phyloP scores from a whole-genome alignment of 177 flowering plant genomes.

The Vitis hybrid region DNA sequence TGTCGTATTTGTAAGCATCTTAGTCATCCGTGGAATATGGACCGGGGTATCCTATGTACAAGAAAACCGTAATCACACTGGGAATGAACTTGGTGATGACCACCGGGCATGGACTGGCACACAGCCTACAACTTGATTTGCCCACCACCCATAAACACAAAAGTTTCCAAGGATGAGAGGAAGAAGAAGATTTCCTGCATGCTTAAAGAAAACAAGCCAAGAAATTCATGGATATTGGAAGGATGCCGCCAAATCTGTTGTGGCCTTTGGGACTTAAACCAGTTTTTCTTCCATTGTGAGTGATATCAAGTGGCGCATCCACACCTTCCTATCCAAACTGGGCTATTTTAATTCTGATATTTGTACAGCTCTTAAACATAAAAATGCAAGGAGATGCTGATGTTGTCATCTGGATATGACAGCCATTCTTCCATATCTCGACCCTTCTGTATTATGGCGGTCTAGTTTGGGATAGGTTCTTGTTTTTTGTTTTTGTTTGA shows the following conservation, averaged over 20 bases:
- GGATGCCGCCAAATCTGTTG: background rate
- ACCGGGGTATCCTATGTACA: constrained; percentile 61
- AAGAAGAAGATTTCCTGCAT: background rate
- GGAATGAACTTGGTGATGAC: constrained; percentile 39
- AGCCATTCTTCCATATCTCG: too few species aligned
- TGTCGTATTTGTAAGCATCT: constrained; percentile 73
- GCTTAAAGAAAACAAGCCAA: background rate
- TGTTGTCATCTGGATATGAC: too few species aligned
- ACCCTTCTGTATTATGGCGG: too few species aligned
- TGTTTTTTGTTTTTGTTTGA: too few species aligned
- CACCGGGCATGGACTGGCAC: constrained; percentile 53
- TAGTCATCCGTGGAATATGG: constrained; percentile 78
- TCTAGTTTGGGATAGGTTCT: too few species aligned
- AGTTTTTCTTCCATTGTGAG: background rate
- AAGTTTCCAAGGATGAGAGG: too few species aligned
- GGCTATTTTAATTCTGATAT: background rate
- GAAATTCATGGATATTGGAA: background rate
- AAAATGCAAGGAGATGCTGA: background rate
- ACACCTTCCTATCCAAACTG: background rate
- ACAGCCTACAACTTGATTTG: constrained; percentile 52
- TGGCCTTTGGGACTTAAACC: background rate
- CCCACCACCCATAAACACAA: background rate
- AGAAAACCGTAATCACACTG: constrained; percentile 37
- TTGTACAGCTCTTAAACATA: background rate
- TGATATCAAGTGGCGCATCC: background rate